Evolutionary conservation across 2,329 filamentous ascomycete species (phyloP).

Genomic region (Lasiodiplodia citricola): DNA sequence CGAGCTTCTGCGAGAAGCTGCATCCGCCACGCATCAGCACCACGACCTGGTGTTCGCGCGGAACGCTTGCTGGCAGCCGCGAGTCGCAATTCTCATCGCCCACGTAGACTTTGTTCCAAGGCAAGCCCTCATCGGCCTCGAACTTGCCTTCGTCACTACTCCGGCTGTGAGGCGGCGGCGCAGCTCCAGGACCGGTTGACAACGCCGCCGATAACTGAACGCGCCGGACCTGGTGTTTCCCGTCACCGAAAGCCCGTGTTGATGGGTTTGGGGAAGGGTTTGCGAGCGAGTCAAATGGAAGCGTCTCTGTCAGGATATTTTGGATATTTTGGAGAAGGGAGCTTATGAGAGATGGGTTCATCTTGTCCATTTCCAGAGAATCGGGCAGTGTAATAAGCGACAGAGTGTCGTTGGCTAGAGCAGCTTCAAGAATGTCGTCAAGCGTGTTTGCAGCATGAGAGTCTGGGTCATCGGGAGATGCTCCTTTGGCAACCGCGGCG

Average conservation of each 20-base stretch:
- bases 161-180: conserved; percentile 68
- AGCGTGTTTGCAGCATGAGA: background rate
- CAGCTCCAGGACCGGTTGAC: conserved; percentile 67
- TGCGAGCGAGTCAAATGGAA: conserved; percentile 27
- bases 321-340: conserved; percentile 44
- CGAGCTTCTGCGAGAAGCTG: conserved; percentile 81
- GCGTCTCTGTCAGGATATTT: conserved; percentile 36
- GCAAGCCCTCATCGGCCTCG: conserved; percentile 53
- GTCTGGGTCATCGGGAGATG: background rate
- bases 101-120: conserved; percentile 74
- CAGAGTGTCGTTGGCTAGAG: conserved; percentile 27
- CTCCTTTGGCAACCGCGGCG: conserved; percentile 17
- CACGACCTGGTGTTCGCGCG: conserved; percentile 72
- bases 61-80: conserved; percentile 58
- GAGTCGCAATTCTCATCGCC: conserved; percentile 69
- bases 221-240: conserved; percentile 37
- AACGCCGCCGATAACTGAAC: conserved; percentile 51
- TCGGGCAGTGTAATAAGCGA: conserved; percentile 31
- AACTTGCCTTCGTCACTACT: conserved; percentile 38
- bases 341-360: conserved; percentile 38
- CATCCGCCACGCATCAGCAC: conserved; percentile 83
- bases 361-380: conserved; percentile 35
- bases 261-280: conserved; percentile 26
- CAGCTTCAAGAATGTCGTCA: conserved; percentile 16
- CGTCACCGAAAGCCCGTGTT: conserved; percentile 27